Base-by-base conservation (phyloP, 169 alveolate species). In the Plasmodium berghei region DNA sequence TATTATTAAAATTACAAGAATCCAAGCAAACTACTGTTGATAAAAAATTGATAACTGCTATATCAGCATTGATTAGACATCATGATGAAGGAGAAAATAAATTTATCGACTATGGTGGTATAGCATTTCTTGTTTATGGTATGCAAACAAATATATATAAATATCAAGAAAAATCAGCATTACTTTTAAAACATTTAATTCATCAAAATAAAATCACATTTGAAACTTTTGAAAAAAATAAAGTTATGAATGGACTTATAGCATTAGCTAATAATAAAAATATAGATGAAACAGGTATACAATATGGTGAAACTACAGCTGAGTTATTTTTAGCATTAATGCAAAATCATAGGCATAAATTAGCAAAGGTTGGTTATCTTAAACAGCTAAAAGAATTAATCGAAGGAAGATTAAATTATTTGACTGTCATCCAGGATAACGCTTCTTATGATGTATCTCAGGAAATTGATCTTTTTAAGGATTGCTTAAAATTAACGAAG, bases 51-150 rank as follows among this genome's bases (percentile, higher is more conserved):
- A 83, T 83, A n/a, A 83, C 90, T 12, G 90, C 90, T 1, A 83
- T 83, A 1, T 83, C 90, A 42, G 90, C 90, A 12, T 71, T 83
- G 22, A 83, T 83, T n/a, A 54, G 90, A 24, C 90, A 83, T 71
- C 90, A 83, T 83, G 85, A 83, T 58, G 86, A 83, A 71, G 90
- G 73, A 42, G 90, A 83, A 83, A 83, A 83, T 67, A 83, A 83
- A 83, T 83, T 83, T 16, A 83, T 83, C 42, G 90, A 83, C 45
- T 83, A 83, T 69, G 90, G 90, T 0, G 90, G 90, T 24, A 63
- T 83, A 5, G 90, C 74, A 1, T 83, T 83, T 40, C 59, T 83
- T 55, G 90, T 83, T 1, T 83, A 83, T n/a, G 90, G 90, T 16
- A 83, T 83, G 90, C 90, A 69, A 52, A 83, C 90, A 34, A 83